Base-by-base conservation (phyloP, 371 early-diverging fungal genomes). In the Aphelidium insulamus region DNA sequence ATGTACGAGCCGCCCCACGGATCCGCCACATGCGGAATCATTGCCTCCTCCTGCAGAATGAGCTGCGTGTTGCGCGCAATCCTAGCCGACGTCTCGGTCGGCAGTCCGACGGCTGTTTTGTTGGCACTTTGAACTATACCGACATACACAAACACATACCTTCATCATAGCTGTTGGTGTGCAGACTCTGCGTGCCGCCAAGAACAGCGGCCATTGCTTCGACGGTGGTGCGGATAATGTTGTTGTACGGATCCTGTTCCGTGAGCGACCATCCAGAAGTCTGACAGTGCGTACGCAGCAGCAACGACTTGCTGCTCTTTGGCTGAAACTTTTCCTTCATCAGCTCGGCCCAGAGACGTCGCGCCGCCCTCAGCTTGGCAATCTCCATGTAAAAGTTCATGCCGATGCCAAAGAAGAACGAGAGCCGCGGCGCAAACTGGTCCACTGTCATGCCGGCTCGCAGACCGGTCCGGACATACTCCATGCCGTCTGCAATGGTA, bases 311-410 rank as follows among this genome's bases (percentile, higher is more conserved):
- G 26, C 57, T 39, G 34, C 61, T 62, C 45, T 70, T 62, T 8
- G 81, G 75, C 15, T 58, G 28, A 46, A 82, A 82, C 39, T 69
- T 75, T 37, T 77, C 63, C 50, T 78, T 66, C 40, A 82, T 57
- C 50, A 72, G 29, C n/a, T 50, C 40, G 5, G 81, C 74, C 83
- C 83, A 82, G 6, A 82, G 64, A 5, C 75, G 55, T 14, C 83
- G 62, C 4, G 74, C 83, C 2, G 81, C 83, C 11, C 83, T 61
- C 57, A 82, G 67, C 49, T 82, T 82, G 30, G 83, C 83, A 36
- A 82, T 72, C 50, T 82, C 83, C 83, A 82, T 82, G 54, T 78
- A 82, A 44, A 80, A 82, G 59, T 81, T 82, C 83, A 82, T 82
- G 8, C 81, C 83, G 25, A 82, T 70, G 17, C 73, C 81, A 63